Base-by-base conservation (phyloP, 1,139 yeast species). In the Diutina sp. region DNA sequence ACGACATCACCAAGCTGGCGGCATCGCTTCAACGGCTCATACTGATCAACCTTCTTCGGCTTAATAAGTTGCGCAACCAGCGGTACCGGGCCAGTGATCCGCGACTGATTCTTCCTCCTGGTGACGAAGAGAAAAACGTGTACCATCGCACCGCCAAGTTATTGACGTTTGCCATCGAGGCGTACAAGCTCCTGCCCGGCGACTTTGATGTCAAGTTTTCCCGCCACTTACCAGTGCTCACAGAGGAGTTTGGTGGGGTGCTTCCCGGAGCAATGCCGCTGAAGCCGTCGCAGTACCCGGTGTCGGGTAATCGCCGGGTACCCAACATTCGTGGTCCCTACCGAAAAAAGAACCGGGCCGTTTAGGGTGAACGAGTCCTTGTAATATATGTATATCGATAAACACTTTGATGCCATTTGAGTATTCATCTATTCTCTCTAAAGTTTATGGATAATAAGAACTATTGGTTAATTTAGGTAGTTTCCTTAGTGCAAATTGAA, bases 201-300 rank as follows among this genome's bases (percentile, higher is more conserved):
- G 65, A 66, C 21, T 63, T 79, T 45, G 71, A 79, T 12, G 60
- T 68, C 47, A 65, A 67, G 52, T 67, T 74, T 57, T 74, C 77
- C 61, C 67, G 73, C 55, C 76, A 70, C 57, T 64, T 90, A 52
- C 96, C 97, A 0, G 86, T 87, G 0, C 74, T 87, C 58, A 82
- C 84, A 65, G 80, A 85, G 21, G 89, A 86, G 62, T 90, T 87
- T 64, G 74, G 80, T 51, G 98, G 98, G 57, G 79, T 87, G 1
- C 76, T 90, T 64, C 97, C 97, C 1, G 90, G 90, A 57, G 58
- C 71, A 6, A 72, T 58, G 14, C 58, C 63, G 6, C 52, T 61
- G 3, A 59, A 59, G 52, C 55, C 57, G 25, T 51, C 56, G 38
- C 57, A 44, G 38, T 58, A 58, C 50, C 59, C 57, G 7, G 68